A percentile compares a stretch with the other conserved stretches of the same genome.
phyloP scores from a whole-genome alignment of 306 rosid species.

The Chamaecrista fasciculata region DNA sequence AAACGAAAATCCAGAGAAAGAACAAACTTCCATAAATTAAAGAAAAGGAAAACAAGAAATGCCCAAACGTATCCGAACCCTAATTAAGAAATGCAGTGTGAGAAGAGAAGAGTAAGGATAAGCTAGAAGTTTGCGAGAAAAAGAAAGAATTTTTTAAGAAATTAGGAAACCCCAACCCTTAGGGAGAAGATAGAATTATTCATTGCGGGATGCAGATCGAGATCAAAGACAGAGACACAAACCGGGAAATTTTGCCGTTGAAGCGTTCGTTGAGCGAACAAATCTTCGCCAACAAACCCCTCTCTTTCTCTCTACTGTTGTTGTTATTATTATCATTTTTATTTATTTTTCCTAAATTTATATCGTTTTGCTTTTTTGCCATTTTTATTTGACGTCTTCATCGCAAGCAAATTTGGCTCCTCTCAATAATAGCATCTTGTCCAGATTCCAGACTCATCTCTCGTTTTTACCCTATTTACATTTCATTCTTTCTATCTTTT shows the following conservation, averaged over 20 bases:
- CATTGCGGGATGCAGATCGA: slow-evolving; percentile 30
- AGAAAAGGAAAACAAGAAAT: slow-evolving; percentile 6
- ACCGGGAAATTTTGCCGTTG: slow-evolving; percentile 84
- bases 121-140: not conserved
- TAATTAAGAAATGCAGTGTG: slow-evolving; percentile 40
- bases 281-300: slow-evolving; percentile 58
- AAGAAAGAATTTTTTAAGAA: slow-evolving; percentile 5
- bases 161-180: slow-evolving; percentile 41
- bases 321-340: slow-evolving; percentile 4
- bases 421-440: slow-evolving; percentile 15
- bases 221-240: slow-evolving; percentile 42
- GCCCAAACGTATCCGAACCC: slow-evolving; percentile 46
- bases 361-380: not conserved
- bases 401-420: not conserved
- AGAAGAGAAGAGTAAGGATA: not conserved
- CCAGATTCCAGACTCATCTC: not conserved
- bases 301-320: not conserved
- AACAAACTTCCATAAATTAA: slow-evolving; percentile 21
- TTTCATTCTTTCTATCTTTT: not conserved
- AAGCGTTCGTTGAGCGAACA: slow-evolving; percentile 87
- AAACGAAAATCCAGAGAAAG: slow-evolving; percentile 15
- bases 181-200: slow-evolving; percentile 43
- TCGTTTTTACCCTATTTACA: not conserved
- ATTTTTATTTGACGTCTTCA: slow-evolving; percentile 4
- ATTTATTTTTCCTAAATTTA: not conserved